Evolutionary conservation across 1,284 basidiomycete genomes (phyloP), one percentile per base, ranked within the genome.

Genomic region (Hymenochaete sp.): DNA sequence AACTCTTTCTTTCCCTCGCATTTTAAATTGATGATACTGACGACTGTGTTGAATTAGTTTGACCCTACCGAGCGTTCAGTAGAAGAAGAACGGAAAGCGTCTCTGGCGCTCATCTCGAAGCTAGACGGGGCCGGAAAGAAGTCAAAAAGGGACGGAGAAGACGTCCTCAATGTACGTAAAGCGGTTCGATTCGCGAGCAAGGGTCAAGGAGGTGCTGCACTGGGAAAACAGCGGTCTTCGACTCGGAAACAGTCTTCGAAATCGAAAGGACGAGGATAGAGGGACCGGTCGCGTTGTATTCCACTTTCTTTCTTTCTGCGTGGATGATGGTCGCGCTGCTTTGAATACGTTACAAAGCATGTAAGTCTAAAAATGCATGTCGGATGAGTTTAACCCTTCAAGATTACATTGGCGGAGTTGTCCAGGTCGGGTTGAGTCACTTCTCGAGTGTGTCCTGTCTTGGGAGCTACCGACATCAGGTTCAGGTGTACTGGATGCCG

Each of bases 161-260:
- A 65, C 36, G 72, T 83, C 1, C 60, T 95, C 47, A 93, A 93
- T 57, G 77, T 86, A 1, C 76, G 92, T 48, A 96, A 95, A 64
- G 92, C 92, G 0, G 78, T 96, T 42, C 72, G 83, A n/a, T 71
- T 74, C 49, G 82, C 78, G 16, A 86, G 79, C 50, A 79, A 75
- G 58, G 82, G 83, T 4, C 66, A 68, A 39, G 83, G 84, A 24
- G 73, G 75, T 6, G 64, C 72, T 32, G 72, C 82, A 4, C 60
- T 83, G 10, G 78, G 68, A 40, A 63, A 67, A 40, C 32, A 35
- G 13, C 8, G 13, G 8, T 52, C 54, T 8, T 33, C 47, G 2
- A 27, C 38, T 29, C 42, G 32, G 27, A 50, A 31, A 39, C n/a
- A n/a, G n/a, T 35, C 42, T 22, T 42, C 46, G 36, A 48, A 44